Conservation (phyloP, 163 green algal species). For the Chloromonas sp. region DNA sequence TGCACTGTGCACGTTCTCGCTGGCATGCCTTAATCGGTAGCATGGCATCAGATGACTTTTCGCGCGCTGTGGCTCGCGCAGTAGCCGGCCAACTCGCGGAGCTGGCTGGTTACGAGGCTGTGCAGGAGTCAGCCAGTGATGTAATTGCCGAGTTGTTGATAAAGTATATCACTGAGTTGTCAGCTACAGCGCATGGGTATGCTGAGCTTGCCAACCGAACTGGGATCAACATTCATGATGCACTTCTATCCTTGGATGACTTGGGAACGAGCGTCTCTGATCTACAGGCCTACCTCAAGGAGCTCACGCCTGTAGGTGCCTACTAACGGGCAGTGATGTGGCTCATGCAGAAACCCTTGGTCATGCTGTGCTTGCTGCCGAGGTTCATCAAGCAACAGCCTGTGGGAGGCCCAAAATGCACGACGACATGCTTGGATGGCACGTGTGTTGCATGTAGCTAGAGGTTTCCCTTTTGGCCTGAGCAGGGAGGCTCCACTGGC, state of each 20-base stretch:
- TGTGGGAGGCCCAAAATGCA: no score
- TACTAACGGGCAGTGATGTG: no score
- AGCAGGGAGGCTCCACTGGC: no score
- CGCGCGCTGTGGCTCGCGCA: neutral
- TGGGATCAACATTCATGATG: conserved; percentile 60
- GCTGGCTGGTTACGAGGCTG: conserved; percentile 51
- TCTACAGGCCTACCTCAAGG: conserved; percentile 34
- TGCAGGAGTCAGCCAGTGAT: conserved; percentile 59
- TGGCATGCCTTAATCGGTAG: no score
- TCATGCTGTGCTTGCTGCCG: no score
- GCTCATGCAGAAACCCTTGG: no score
- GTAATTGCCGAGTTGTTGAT: conserved; percentile 69
- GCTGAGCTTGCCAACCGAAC: conserved; percentile 65
- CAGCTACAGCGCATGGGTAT: conserved; percentile 47
- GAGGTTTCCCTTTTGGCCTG: no score
- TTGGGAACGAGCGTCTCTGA: conserved; percentile 53
- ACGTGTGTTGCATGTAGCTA: no score
- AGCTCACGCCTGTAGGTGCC: neutral
- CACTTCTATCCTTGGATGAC: conserved; percentile 64
- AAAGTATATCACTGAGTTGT: conserved; percentile 64
- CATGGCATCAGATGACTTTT: neutral
- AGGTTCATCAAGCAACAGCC: no score
- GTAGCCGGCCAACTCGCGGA: conserved; percentile 49
- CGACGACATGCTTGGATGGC: no score
- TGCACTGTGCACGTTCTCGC: no score